phyloP scores from a whole-genome alignment of 2,329 filamentous ascomycete species.

The Zasmidium cellare region DNA sequence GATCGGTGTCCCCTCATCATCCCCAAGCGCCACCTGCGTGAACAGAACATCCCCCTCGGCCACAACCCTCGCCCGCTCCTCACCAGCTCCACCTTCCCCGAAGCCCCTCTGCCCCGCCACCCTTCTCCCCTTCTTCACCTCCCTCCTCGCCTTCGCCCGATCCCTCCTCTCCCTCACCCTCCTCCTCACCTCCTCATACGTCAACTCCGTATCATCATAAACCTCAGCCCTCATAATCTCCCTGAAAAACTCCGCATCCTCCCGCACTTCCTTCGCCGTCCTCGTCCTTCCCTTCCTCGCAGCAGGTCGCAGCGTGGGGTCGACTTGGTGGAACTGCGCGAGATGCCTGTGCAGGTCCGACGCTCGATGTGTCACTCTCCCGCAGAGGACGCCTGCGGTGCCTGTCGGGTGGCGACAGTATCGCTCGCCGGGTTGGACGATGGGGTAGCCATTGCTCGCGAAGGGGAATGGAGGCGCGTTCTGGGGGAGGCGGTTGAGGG shows the following conservation, averaged over 20 bases:
- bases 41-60: too few species aligned
- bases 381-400: neutral
- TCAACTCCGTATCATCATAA: too few species aligned
- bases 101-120: too few species aligned
- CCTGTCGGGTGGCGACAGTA: neutral
- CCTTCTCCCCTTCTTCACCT: too few species aligned
- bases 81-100: too few species aligned
- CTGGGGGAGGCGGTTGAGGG: neutral
- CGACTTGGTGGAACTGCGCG: neutral
- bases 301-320: neutral
- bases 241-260: neutral
- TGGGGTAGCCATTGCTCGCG: neutral
- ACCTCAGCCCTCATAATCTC: neutral
- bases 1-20: too few species aligned
- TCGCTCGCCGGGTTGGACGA: slow-evolving; percentile 1
- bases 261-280: neutral
- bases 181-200: too few species aligned
- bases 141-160: too few species aligned
- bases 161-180: too few species aligned
- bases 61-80: too few species aligned
- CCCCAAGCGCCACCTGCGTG: too few species aligned
- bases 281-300: neutral
- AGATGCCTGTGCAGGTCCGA: neutral
- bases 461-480: slow-evolving; percentile 2
- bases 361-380: neutral